Evolutionary conservation across 2,329 filamentous ascomycete species (phyloP), one percentile per base, ranked within the genome.

Genomic region (Aspergillus quadricinctus): DNA sequence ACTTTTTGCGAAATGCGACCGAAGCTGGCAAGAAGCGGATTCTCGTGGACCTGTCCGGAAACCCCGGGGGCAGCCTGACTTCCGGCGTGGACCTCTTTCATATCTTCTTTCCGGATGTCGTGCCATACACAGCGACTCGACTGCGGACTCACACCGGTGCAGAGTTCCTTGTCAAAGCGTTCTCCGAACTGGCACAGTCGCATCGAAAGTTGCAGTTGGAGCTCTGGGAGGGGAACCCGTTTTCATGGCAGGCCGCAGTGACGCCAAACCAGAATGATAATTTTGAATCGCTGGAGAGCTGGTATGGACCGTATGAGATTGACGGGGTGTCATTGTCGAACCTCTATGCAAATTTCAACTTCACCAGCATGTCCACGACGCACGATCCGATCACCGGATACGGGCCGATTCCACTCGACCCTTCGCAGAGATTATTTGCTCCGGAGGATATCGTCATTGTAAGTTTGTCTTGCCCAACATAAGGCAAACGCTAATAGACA

Each of bases 11-110:
- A 6, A 67, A 69, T 37, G 67, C 64, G 53, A 65, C 62, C 14
- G 50, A 52, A 1, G 73, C 74, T 1, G 76, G 78, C 2, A 85
- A 85, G 66, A 82, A 75, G n/a, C 85, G 83, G 66, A 74, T 89
- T 4, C 77, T 89, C 29, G 81, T 89, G 57, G 87, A 89, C 60
- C 65, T 89, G 6, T 79, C 81, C 3, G 77, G 75, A 2, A 90
- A 89, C 60, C 76, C 75, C 0, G 87, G 86, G 41, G 86, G 87
- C 1, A 69, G 71, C 48, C 65, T 83, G 14, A 62, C 73, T 7
- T 73, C 77, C 7, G 80, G 78, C 1, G 77, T 76, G 48, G 77
- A 81, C 46, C 62, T 80, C 0, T 86, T 86, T 65, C 76, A 77
- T 35, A 78, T 83, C 61, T 75, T 84, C 48, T 83, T 83, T 67